Conservation (phyloP, 768 basidiomycete genomes). For the Leccinum boreale region DNA sequence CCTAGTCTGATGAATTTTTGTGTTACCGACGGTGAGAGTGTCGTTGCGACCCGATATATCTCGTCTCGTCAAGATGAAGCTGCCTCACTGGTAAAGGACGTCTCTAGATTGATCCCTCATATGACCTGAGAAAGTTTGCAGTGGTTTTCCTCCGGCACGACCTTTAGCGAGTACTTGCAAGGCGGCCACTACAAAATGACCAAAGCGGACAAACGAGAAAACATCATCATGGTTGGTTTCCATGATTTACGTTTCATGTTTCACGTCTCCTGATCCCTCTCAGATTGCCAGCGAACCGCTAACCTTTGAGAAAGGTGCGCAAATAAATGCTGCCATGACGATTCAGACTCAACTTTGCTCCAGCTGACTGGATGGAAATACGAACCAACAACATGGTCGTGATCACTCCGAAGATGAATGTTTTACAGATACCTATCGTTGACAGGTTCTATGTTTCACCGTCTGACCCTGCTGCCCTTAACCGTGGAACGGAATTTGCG, state of each 20-base stretch:
- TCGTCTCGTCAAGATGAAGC: conserved; percentile 90
- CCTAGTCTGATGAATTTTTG: conserved; percentile 95
- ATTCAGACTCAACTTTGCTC: neutral
- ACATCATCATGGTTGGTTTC: conserved; percentile 78
- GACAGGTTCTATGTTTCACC: conserved; percentile 92
- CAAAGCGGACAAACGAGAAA: conserved; percentile 92
- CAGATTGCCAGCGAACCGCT: conserved; percentile 90
- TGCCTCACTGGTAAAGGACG: conserved; percentile 68
- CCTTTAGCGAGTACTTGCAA: conserved; percentile 85
- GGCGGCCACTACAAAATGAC: conserved; percentile 95
- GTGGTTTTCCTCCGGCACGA: conserved; percentile 96
- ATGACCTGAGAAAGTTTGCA: conserved; percentile 28
- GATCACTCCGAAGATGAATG: conserved; percentile 93
- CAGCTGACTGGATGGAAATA: conserved; percentile 98
- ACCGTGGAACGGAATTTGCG: conserved; percentile 79
- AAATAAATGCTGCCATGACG: neutral
- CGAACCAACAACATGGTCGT: conserved; percentile 94
- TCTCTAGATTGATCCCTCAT: neutral
- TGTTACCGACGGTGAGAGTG: conserved; percentile 91
- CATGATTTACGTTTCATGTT: conserved; percentile 2
- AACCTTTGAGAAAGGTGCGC: conserved; percentile 88
- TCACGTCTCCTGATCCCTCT: conserved; percentile 5
- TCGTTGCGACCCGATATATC: conserved; percentile 93
- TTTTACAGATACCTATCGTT: conserved; percentile 89
- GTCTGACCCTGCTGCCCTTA: conserved; percentile 68